These are phyloP conservation scores for Diversispora eburnea DNA, from an alignment of 192 early-diverging fungal species.

Conservation along the genomic window DNA sequence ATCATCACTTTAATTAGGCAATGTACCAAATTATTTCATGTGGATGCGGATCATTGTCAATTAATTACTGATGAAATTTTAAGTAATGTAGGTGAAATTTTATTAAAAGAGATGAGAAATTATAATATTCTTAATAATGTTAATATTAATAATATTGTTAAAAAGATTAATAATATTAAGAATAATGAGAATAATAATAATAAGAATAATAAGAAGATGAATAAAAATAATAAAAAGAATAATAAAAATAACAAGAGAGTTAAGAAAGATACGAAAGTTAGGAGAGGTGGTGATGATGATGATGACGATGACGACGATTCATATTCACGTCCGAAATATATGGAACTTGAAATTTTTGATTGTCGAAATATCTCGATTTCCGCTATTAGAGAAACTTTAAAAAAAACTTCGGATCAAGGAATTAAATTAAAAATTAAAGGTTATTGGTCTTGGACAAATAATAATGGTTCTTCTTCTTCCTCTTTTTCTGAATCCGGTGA, in stretches of 20 bases:
- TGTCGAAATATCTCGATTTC: constrained; percentile 13
- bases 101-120: neutral
- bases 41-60: constrained; percentile 18
- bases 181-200: neutral
- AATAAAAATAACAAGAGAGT: no score
- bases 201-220: neutral
- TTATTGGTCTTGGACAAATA: constrained; percentile 7
- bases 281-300: no score
- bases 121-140: no score
- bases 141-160: no score
- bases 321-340: neutral
- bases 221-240: neutral
- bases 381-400: neutral
- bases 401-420: neutral
- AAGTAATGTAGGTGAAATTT: neutral
- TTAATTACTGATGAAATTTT: neutral
- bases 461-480: neutral
- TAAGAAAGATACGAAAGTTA: no score
- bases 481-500: no score
- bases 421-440: constrained; percentile 8
- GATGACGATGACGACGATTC: neutral
- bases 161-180: no score
- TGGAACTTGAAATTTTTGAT: constrained; percentile 17
- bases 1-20: constrained; percentile 29
- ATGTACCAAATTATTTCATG: constrained; percentile 8